A percentile compares a stretch with the other conserved stretches of the same genome.
Evolutionary conservation across 257 asterid species (phyloP).

Genomic region (Plantago major): DNA sequence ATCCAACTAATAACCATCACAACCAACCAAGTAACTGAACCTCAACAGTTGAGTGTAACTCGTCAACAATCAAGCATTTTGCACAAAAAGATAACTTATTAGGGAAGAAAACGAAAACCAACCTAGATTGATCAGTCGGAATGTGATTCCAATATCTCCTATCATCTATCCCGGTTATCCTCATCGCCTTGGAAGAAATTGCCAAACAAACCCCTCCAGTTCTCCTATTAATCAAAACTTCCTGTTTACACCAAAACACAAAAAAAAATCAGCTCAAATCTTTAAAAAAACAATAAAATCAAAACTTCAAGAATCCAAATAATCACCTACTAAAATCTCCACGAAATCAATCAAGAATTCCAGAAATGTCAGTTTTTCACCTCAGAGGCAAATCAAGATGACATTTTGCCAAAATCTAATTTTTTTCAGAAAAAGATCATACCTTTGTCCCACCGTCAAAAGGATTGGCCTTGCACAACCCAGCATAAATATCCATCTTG

Average conservation of each 20-base stretch:
- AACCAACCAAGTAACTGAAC: neutral
- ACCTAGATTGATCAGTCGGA: constrained; percentile 76
- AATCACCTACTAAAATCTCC: neutral
- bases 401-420: no score
- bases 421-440: no score
- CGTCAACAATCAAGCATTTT: neutral
- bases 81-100: neutral
- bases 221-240: constrained; percentile 79
- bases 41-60: neutral
- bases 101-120: constrained; percentile 15
- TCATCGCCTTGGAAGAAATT: constrained; percentile 65
- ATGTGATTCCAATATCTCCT: constrained; percentile 87
- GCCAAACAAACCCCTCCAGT: constrained; percentile 75
- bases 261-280: neutral
- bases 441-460: constrained; percentile 81
- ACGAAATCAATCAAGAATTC: no score
- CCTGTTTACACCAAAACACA: constrained; percentile 29
- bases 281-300: neutral
- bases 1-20: no score
- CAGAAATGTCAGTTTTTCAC: no score
- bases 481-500: constrained; percentile 56
- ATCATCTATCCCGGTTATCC: constrained; percentile 84
- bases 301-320: neutral
- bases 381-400: no score
- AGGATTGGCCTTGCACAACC: constrained; percentile 40